Evolutionary conservation across 306 rosid species (phyloP).

Genomic region (Prunus mongolica): DNA sequence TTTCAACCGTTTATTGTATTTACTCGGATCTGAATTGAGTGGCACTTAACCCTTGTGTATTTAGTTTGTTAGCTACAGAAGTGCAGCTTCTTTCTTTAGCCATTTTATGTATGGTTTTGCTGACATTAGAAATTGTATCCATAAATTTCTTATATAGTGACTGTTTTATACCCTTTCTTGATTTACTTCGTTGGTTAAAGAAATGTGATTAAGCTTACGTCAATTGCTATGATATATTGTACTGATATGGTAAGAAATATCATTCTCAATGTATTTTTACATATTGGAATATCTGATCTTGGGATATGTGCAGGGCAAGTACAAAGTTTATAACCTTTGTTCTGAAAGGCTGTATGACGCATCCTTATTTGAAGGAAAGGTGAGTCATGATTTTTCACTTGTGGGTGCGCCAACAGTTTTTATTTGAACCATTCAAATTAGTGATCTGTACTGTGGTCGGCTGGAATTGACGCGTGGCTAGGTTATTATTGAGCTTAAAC

Average conservation of each 20-base stretch:
- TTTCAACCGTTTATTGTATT: not conserved
- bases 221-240: not conserved
- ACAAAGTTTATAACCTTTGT: conserved; percentile 97
- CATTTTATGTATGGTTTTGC: not conserved
- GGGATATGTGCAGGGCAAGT: conserved; percentile 63
- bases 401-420: not conserved
- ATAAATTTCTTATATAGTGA: not conserved
- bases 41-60: too few species aligned
- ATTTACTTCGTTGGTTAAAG: not conserved
- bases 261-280: not conserved
- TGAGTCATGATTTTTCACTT: conserved; percentile 36
- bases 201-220: not conserved
- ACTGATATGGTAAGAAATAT: not conserved
- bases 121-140: not conserved
- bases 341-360: conserved; percentile 98
- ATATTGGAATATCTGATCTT: not conserved
- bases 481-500: not conserved
- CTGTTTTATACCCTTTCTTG: not conserved
- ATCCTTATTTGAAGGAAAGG: conserved; percentile 96
- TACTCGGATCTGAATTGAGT: not conserved
- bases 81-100: not conserved
- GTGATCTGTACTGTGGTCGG: not conserved
- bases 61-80: too few species aligned
- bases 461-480: not conserved
- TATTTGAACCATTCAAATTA: not conserved